A percentile compares a stretch with the other conserved stretches of the same genome.
Conservation (phyloP, 2,329 filamentous ascomycete genomes). For the Trichoderma cornu-damae region DNA sequence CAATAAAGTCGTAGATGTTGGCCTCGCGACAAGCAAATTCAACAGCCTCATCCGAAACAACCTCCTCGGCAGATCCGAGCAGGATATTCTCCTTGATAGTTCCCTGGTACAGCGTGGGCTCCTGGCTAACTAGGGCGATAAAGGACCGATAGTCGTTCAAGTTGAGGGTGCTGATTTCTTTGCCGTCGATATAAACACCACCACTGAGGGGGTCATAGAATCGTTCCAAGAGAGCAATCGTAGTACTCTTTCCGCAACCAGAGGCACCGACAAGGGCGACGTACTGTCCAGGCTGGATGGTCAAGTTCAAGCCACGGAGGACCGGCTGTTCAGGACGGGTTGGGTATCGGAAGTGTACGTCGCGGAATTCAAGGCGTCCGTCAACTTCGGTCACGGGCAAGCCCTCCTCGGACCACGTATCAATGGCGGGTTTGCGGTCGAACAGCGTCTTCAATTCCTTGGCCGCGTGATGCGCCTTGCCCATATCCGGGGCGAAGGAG, state of each 20-base stretch:
- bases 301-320: slow-evolving; percentile 73
- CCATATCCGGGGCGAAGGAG: slow-evolving; percentile 87
- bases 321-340: slow-evolving; percentile 87
- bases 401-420: slow-evolving; percentile 74
- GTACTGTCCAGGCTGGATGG: slow-evolving; percentile 74
- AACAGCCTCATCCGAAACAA: slow-evolving; percentile 66
- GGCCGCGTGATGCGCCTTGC: slow-evolving; percentile 83
- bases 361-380: slow-evolving; percentile 79
- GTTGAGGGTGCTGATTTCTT: slow-evolving; percentile 75
- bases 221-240: slow-evolving; percentile 84
- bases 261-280: slow-evolving; percentile 86
- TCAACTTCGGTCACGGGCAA: slow-evolving; percentile 58
- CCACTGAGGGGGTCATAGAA: slow-evolving; percentile 89
- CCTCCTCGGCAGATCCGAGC: slow-evolving; percentile 63
- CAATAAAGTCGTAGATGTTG: slow-evolving; percentile 89
- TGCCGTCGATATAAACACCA: slow-evolving; percentile 76
- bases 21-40: slow-evolving; percentile 79
- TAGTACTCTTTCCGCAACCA: slow-evolving; percentile 91
- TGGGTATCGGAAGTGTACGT: slow-evolving; percentile 92
- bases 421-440: slow-evolving; percentile 75
- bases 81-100: slow-evolving; percentile 87
- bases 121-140: slow-evolving; percentile 86
- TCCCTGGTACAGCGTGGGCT: slow-evolving; percentile 91
- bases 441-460: slow-evolving; percentile 76
- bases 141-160: slow-evolving; percentile 79